A percentile compares a stretch with the other conserved stretches of the same genome.
phyloP scores from a whole-genome alignment of 352 stramenopile species.

The Albugo laibachii region DNA sequence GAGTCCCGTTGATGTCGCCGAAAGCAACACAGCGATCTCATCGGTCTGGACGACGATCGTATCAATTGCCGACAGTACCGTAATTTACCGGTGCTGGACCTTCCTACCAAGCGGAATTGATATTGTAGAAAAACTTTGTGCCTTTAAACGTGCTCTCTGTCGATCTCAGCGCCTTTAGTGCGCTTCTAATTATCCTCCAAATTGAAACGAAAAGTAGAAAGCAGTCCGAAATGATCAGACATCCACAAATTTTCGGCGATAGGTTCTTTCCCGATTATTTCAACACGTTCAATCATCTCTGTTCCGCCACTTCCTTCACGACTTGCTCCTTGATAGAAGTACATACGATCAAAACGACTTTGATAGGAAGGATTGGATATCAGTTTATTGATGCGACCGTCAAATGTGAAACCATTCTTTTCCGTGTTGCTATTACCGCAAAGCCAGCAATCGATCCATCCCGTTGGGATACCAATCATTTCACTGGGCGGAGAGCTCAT shows the following conservation, averaged over 20 bases:
- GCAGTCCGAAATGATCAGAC: conserved; percentile 56
- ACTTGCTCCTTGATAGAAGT: conserved; percentile 20
- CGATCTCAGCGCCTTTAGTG: no score
- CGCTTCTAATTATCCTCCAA: conserved; percentile 1
- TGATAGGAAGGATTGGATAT: conserved; percentile 37
- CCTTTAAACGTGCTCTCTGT: no score
- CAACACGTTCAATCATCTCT: conserved; percentile 18
- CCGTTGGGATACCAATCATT: conserved; percentile 16
- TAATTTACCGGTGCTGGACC: no score
- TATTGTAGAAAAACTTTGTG: no score
- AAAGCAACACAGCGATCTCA: conserved; percentile 14
- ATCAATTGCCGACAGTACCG: no score
- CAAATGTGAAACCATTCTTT: conserved; percentile 56
- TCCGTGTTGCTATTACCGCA: conserved; percentile 40
- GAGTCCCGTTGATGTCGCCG: conserved; percentile 37
- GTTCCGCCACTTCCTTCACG: conserved; percentile 3
- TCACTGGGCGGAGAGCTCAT: conserved; percentile 6
- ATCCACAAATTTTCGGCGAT: conserved; percentile 48
- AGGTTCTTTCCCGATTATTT: conserved; percentile 37
- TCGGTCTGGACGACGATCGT: no score
- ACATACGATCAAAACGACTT: conserved; percentile 58
- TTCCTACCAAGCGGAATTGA: no score
- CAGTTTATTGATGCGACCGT: conserved; percentile 32
- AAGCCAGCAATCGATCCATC: conserved; percentile 57
- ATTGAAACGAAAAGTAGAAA: conserved; percentile 21